Evolutionary conservation across 345 rosid species (phyloP).

Genomic region (Litchi chinensis): DNA sequence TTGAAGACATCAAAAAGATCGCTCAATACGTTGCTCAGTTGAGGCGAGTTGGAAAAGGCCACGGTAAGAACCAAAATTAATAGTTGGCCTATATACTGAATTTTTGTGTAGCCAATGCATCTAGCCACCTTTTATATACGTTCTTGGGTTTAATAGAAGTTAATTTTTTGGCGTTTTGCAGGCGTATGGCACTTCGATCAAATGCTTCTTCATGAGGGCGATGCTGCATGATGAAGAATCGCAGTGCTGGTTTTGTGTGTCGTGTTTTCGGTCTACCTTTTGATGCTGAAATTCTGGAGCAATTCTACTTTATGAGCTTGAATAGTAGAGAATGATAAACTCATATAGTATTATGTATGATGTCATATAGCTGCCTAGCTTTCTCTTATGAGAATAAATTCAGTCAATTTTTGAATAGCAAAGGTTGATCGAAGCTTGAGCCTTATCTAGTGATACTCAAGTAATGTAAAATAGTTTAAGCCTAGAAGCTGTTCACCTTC

Average conservation of each 20-base stretch:
- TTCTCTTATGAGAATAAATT: background rate
- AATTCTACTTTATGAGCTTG: background rate
- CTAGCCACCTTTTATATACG: too few species aligned
- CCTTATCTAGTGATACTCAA: background rate
- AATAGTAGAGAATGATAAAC: background rate
- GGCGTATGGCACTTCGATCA: slow-evolving; percentile 81
- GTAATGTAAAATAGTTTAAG: background rate
- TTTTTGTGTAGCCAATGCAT: background rate
- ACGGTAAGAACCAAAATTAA: slow-evolving; percentile 44
- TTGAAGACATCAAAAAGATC: slow-evolving; percentile 66
- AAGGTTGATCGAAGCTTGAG: background rate
- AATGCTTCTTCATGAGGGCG: slow-evolving; percentile 47
- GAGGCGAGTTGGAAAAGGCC: slow-evolving; percentile 78
- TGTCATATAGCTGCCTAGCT: background rate
- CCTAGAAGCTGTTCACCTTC: background rate
- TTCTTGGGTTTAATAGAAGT: background rate
- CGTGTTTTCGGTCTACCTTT: background rate
- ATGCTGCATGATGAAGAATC: slow-evolving; percentile 29
- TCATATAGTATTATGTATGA: background rate
- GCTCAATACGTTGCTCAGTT: slow-evolving; percentile 67
- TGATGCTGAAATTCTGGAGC: background rate
- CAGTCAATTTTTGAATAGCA: background rate
- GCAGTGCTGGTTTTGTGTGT: background rate
- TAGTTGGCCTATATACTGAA: background rate
- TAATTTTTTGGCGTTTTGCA: slow-evolving; percentile 20